Percentiles rank a stretch among this genome's conserved stretches.
Evolutionary conservation across 2,329 filamentous ascomycete species (phyloP).

Genomic region (Botrytis galanthina): DNA sequence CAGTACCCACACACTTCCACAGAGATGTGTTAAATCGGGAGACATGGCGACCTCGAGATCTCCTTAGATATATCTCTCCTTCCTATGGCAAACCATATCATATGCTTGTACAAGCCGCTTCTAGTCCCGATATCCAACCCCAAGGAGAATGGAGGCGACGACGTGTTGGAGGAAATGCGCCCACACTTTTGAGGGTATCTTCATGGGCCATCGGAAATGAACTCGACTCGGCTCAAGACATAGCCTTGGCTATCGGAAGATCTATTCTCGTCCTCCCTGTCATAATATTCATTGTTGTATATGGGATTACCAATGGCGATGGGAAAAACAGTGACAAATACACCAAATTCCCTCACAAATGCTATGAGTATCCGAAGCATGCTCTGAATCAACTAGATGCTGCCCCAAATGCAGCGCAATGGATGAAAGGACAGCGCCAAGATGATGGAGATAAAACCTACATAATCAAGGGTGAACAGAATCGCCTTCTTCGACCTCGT

Average conservation of each 20-base stretch:
- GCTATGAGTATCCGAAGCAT: slow-evolving; percentile 23
- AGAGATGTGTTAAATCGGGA: slow-evolving; percentile 18
- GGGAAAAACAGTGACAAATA: slow-evolving; percentile 5
- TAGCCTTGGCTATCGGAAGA: slow-evolving; percentile 12
- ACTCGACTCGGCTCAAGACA: not conserved
- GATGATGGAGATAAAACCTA: slow-evolving; percentile 17
- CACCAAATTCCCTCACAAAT: slow-evolving; percentile 12
- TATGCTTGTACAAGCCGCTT: slow-evolving; percentile 20
- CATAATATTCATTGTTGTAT: slow-evolving; percentile 13
- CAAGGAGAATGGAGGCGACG: slow-evolving; percentile 20
- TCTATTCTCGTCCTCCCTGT: slow-evolving; percentile 19
- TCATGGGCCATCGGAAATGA: slow-evolving; percentile 20
- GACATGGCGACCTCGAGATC: slow-evolving; percentile 21
- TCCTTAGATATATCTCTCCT: slow-evolving; percentile 21
- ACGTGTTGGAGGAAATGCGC: slow-evolving; percentile 15
- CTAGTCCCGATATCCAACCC: slow-evolving; percentile 8
- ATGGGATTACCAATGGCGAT: slow-evolving; percentile 5
- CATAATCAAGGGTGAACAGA: slow-evolving; percentile 13
- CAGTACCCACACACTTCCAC: slow-evolving; percentile 15
- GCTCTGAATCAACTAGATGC: slow-evolving; percentile 19
- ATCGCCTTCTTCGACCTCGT: slow-evolving; percentile 19
- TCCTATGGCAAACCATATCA: slow-evolving; percentile 20
- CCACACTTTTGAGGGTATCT: slow-evolving; percentile 17
- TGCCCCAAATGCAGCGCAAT: slow-evolving; percentile 7
- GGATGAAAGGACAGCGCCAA: not conserved